A percentile compares a stretch with the other conserved stretches of the same genome.
Conservation (phyloP, 768 basidiomycete species). For the Lactarius indigo region DNA sequence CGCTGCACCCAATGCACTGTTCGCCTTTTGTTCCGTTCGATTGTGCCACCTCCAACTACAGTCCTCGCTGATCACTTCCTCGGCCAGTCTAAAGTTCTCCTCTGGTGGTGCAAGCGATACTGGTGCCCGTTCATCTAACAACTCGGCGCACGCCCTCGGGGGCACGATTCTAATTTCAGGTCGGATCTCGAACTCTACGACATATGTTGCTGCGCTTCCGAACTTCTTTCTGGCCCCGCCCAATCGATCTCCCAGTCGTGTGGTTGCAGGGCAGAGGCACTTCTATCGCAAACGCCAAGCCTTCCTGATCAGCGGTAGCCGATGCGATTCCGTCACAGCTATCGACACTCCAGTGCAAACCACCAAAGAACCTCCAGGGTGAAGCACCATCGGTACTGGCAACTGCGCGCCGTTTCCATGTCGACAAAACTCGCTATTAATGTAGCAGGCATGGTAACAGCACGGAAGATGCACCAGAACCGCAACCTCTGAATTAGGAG, state of each 20-base stretch:
- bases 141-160: neutral
- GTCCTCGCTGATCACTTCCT: neutral
- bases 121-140: neutral
- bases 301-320: neutral
- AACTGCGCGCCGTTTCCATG: neutral
- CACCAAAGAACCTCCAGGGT: neutral
- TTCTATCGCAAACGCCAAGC: neutral
- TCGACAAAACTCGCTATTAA: slow-evolving; percentile 5
- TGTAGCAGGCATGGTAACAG: neutral
- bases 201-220: neutral
- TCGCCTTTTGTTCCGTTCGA: neutral
- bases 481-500: neutral
- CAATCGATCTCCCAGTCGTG: neutral
- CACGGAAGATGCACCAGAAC: neutral
- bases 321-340: neutral
- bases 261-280: neutral
- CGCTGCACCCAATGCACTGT: neutral
- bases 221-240: neutral
- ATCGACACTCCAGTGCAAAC: neutral
- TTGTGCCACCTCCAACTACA: neutral
- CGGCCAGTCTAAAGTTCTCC: neutral
- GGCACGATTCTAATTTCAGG: neutral
- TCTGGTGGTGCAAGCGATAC: neutral
- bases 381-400: neutral
- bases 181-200: neutral